phyloP scores from a whole-genome alignment of 768 basidiomycete species.

The Leccinum sublutescens region DNA sequence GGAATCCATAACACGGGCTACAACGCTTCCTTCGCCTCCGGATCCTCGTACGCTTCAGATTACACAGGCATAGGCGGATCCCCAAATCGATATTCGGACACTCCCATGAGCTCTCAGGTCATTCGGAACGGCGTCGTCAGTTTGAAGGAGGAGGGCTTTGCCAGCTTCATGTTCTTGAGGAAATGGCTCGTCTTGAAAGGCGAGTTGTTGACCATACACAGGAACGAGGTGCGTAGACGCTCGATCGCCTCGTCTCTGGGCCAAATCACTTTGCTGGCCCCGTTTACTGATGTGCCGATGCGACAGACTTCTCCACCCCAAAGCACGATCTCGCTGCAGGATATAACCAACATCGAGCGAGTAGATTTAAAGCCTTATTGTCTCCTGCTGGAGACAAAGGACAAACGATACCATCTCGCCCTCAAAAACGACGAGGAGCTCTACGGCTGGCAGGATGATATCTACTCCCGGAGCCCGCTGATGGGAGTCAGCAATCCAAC shows the following conservation, averaged over 20 bases:
- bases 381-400: slow-evolving; percentile 79
- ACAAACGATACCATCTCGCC: slow-evolving; percentile 76
- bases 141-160: slow-evolving; percentile 93
- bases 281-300: slow-evolving; percentile 9
- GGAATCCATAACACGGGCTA: slow-evolving; percentile 56
- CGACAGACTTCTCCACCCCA: slow-evolving; percentile 54
- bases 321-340: slow-evolving; percentile 61
- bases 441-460: slow-evolving; percentile 98
- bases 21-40: slow-evolving; percentile 54
- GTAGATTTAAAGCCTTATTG: slow-evolving; percentile 96
- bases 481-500: slow-evolving; percentile 95
- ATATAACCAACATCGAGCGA: slow-evolving; percentile 85
- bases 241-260: neutral
- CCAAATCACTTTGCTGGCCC: neutral
- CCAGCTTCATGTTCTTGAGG: slow-evolving; percentile 88
- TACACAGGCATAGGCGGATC: slow-evolving; percentile 84
- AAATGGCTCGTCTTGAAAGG: slow-evolving; percentile 89
- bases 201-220: slow-evolving; percentile 76
- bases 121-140: slow-evolving; percentile 73
- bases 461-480: slow-evolving; percentile 87
- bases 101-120: slow-evolving; percentile 40
- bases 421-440: slow-evolving; percentile 94
- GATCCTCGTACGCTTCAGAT: slow-evolving; percentile 60
- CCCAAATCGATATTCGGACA: slow-evolving; percentile 52
- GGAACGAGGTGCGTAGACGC: slow-evolving; percentile 73